Evolutionary conservation across 2,329 filamentous ascomycete genomes (phyloP).

Genomic region (Fusarium annulatum): DNA sequence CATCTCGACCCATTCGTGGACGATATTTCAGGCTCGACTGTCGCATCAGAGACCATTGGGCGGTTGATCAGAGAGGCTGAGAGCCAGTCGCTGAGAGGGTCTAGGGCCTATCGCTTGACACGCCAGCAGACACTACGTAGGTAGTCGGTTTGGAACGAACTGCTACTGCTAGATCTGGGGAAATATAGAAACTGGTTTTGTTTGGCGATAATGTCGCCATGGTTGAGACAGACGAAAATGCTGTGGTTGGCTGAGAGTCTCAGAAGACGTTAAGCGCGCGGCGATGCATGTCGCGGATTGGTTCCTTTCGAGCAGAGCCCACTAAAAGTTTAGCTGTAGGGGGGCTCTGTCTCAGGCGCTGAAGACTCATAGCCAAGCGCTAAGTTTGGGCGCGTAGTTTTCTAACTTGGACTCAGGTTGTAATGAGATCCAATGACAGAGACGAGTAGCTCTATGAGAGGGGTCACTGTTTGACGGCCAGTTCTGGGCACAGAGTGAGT

Average conservation of each 20-base stretch:
- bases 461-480: not conserved
- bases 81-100: constrained; percentile 35
- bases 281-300: constrained; percentile 34
- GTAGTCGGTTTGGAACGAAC: not conserved
- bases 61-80: constrained; percentile 23
- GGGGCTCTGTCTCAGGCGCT: constrained; percentile 11
- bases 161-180: not conserved
- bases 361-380: constrained; percentile 13
- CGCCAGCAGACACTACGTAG: constrained; percentile 7
- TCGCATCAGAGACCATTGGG: constrained; percentile 19
- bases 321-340: constrained; percentile 1
- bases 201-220: constrained; percentile 23
- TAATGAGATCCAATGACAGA: constrained; percentile 6
- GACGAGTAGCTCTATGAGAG: not conserved
- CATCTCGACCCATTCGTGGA: constrained; percentile 32
- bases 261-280: constrained; percentile 42
- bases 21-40: constrained; percentile 22
- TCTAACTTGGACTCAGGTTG: not conserved
- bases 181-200: constrained; percentile 10
- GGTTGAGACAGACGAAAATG: constrained; percentile 13
- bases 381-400: constrained; percentile 18
- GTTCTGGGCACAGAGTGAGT: not conserved
- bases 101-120: constrained; percentile 33
- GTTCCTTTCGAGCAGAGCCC: constrained; percentile 7
- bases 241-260: constrained; percentile 39